phyloP scores from a whole-genome alignment of 78 protist species.

The slime mould (Dictyostelium discoideum) region DNA sequence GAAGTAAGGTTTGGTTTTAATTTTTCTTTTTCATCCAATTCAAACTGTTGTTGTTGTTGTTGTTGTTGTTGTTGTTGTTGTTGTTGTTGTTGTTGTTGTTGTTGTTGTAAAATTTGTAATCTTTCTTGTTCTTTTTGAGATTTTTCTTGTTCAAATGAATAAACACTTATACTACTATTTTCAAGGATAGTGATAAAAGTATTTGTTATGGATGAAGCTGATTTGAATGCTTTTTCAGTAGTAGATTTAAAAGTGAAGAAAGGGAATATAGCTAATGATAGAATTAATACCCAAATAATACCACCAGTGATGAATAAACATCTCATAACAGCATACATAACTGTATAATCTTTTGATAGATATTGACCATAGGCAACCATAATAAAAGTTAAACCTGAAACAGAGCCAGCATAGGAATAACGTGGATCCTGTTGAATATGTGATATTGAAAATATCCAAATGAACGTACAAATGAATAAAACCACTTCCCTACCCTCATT shows the following conservation, averaged over 20 bases:
- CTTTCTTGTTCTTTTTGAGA: neutral
- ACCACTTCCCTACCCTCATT: conserved; percentile 1
- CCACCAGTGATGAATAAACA: conserved; percentile 28
- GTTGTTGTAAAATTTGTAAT: neutral
- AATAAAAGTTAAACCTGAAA: conserved; percentile 40
- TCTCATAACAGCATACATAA: conserved; percentile 31
- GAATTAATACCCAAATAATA: conserved; percentile 39
- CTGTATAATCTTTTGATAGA: neutral
- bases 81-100: neutral
- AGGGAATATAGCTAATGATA: conserved; percentile 29
- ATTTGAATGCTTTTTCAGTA: neutral
- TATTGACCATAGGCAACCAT: conserved; percentile 30
- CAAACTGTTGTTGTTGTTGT: neutral
- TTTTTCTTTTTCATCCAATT: too few relatives aligned
- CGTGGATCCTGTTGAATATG: conserved; percentile 67
- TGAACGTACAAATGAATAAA: conserved; percentile 1
- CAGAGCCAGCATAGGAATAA: conserved; percentile 46
- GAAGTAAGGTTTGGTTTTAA: neutral
- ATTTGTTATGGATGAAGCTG: neutral
- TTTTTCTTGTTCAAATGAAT: neutral
- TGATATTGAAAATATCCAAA: conserved; percentile 14
- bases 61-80: neutral
- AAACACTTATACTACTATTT: conserved; percentile 2
- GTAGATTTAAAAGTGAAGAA: conserved; percentile 21
- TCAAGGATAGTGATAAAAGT: conserved; percentile 31